Conservation (phyloP, 805 yeast species). For the Starmerella vitae region DNA sequence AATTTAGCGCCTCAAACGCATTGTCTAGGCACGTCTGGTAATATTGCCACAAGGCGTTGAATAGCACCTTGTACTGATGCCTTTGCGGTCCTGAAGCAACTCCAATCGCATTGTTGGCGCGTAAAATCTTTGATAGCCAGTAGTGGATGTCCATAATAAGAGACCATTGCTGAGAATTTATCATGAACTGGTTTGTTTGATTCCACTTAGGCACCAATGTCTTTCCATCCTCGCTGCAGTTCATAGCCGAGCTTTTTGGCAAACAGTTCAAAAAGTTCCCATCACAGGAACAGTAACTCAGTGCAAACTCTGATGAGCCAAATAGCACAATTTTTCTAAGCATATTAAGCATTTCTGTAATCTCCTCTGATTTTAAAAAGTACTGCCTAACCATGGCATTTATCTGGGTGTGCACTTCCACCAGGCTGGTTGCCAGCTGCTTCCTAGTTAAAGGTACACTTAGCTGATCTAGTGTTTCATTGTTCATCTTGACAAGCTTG, state of each 20-base stretch:
- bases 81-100: constrained; percentile 1
- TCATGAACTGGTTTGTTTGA: too few species aligned
- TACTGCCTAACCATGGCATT: not conserved
- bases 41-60: constrained; percentile 12
- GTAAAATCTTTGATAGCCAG: constrained; percentile 7
- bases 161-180: constrained; percentile 9
- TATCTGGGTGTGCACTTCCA: not conserved
- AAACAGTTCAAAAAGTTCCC: not conserved
- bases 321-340: constrained; percentile 10
- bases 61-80: constrained; percentile 8
- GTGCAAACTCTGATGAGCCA: constrained; percentile 11
- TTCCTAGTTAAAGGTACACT: constrained; percentile 2
- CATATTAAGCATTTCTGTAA: constrained; percentile 1
- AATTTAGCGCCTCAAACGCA: constrained; percentile 2
- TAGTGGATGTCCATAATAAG: constrained; percentile 8
- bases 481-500: constrained; percentile 1
- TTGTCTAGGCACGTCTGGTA: constrained; percentile 9
- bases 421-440: constrained; percentile 1
- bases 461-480: not conserved
- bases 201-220: too few species aligned
- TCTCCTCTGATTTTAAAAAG: constrained; percentile 1
- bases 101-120: constrained; percentile 3
- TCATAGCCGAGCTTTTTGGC: not conserved
- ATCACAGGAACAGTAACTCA: constrained; percentile 1
- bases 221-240: not conserved